Conservation (phyloP, 495 filamentous ascomycete species). For the Podospora anserina region DNA sequence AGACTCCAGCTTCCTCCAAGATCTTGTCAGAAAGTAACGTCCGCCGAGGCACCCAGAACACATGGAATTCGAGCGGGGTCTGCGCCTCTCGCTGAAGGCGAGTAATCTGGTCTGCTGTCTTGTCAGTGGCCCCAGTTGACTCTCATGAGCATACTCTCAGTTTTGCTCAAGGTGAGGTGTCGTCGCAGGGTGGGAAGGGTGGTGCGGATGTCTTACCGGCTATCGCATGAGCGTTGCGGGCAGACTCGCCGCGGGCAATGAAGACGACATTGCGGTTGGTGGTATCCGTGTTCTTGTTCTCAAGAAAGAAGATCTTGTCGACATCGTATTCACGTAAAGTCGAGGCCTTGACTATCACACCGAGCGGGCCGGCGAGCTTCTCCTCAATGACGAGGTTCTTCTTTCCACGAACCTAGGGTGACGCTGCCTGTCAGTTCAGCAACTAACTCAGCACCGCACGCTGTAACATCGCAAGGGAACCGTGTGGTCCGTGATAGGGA, state of each 20-base stretch:
- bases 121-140: conserved; percentile 35
- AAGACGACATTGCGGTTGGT: conserved; percentile 95
- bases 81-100: conserved; percentile 78
- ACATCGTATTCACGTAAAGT: conserved; percentile 82
- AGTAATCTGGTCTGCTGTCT: conserved; percentile 76
- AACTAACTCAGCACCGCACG: conserved; percentile 6
- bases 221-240: conserved; percentile 73
- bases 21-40: conserved; percentile 89
- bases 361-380: conserved; percentile 81
- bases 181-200: background rate
- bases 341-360: conserved; percentile 91
- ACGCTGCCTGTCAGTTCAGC: conserved; percentile 31
- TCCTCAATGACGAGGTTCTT: conserved; percentile 96
- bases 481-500: background rate
- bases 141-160: background rate
- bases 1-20: conserved; percentile 86
- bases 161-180: background rate
- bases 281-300: conserved; percentile 87
- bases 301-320: conserved; percentile 90
- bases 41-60: conserved; percentile 89
- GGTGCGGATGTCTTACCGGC: conserved; percentile 64
- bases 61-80: conserved; percentile 88
- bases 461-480: background rate
- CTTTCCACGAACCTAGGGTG: conserved; percentile 82
- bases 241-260: conserved; percentile 82